These are phyloP conservation scores for Halenospora varia DNA, from an alignment of 495 filamentous ascomycete genomes.

Conservation along the genomic window DNA sequence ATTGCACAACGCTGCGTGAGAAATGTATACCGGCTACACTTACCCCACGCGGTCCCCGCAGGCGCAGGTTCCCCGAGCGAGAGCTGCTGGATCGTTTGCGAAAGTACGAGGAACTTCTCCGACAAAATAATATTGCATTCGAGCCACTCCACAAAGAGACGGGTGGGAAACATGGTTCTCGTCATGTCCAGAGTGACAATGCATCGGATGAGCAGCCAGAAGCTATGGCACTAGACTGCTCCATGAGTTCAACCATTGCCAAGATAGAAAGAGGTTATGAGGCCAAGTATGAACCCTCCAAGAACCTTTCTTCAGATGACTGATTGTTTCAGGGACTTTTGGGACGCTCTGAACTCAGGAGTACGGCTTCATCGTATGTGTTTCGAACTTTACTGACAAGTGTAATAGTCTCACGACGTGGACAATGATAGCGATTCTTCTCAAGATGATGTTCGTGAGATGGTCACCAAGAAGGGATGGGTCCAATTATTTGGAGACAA, in stretches of 20 bases:
- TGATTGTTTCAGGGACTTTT: slow-evolving; percentile 36
- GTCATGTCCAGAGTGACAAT: slow-evolving; percentile 17
- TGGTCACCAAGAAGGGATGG: slow-evolving; percentile 6
- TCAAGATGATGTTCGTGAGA: slow-evolving; percentile 12
- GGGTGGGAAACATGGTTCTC: slow-evolving; percentile 11
- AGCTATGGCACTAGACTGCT: slow-evolving; percentile 1
- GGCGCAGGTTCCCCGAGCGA: slow-evolving; percentile 47
- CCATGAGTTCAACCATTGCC: slow-evolving; percentile 20
- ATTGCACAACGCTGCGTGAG: slow-evolving; percentile 55
- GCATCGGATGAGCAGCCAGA: slow-evolving; percentile 24
- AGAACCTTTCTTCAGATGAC: slow-evolving; percentile 15
- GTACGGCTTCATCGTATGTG: slow-evolving; percentile 29
- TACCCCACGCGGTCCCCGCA: slow-evolving; percentile 52
- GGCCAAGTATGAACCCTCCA: slow-evolving; percentile 35
- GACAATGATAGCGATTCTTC: slow-evolving; percentile 18
- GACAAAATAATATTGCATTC: slow-evolving; percentile 38
- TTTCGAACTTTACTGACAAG: slow-evolving; percentile 9
- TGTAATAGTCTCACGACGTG: slow-evolving; percentile 7
- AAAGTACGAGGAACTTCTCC: slow-evolving; percentile 50
- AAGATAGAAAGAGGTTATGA: slow-evolving; percentile 33
- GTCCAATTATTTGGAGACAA: slow-evolving; percentile 11
- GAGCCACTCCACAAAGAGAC: slow-evolving; percentile 30
- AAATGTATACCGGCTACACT: slow-evolving; percentile 59
- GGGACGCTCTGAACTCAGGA: slow-evolving; percentile 44
- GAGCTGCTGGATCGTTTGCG: slow-evolving; percentile 49